phyloP scores from a whole-genome alignment of 2,329 filamentous ascomycete genomes.

The Rutstroemia sp. region DNA sequence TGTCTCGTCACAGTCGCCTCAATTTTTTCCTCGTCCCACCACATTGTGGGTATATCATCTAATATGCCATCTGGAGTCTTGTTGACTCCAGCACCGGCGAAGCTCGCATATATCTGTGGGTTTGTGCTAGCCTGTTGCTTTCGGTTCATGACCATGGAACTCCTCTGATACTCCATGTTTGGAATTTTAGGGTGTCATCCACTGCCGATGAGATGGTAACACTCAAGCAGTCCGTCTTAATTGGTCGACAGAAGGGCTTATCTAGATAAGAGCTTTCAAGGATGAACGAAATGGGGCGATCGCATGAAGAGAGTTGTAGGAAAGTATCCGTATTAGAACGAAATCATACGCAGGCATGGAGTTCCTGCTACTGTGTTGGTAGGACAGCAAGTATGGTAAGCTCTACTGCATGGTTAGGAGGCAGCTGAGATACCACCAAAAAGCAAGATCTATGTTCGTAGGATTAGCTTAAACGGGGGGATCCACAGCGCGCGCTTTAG shows the following conservation, averaged over 20 bases:
- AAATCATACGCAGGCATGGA: neutral
- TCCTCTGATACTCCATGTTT: constrained; percentile 26
- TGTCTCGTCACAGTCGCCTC: constrained; percentile 60
- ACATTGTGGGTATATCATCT: constrained; percentile 36
- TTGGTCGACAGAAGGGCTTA: constrained; percentile 16
- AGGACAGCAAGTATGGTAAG: too few relatives aligned
- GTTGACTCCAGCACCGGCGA: constrained; percentile 19
- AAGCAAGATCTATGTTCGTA: too few relatives aligned
- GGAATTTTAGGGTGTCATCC: neutral
- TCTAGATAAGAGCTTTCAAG: constrained; percentile 20
- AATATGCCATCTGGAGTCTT: constrained; percentile 24
- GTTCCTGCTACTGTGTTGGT: neutral
- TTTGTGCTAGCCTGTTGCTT: constrained; percentile 10
- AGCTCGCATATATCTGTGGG: constrained; percentile 27
- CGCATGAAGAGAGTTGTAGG: neutral
- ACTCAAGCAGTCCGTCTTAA: neutral
- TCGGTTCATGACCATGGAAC: constrained; percentile 20
- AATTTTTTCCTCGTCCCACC: constrained; percentile 68
- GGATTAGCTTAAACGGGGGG: too few relatives aligned
- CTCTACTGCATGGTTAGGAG: too few relatives aligned
- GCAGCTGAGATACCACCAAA: too few relatives aligned
- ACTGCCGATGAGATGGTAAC: neutral
- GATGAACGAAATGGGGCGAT: neutral
- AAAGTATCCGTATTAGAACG: neutral
- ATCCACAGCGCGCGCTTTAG: neutral